These are phyloP conservation scores for Pseudogymnoascus sp. DNA, from an alignment of 2,329 filamentous ascomycete species.

Conservation along the genomic window DNA sequence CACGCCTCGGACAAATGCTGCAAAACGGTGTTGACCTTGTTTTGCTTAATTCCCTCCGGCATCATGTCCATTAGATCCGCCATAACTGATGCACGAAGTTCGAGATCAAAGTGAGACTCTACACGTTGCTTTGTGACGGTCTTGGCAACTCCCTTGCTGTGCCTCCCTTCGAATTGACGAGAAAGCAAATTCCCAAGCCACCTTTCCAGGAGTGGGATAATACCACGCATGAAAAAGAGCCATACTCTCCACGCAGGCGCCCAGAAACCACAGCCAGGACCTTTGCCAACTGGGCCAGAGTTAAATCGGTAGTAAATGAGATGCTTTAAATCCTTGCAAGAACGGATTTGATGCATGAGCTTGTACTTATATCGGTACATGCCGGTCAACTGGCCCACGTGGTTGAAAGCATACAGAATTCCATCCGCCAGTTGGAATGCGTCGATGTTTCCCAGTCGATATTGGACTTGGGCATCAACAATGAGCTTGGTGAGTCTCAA, in stretches of 20 bases:
- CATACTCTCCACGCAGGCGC: constrained; percentile 97
- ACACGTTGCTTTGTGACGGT: constrained; percentile 99
- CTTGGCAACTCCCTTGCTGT: constrained; percentile 98
- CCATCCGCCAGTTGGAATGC: constrained; percentile 97
- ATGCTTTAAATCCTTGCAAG: constrained; percentile 98
- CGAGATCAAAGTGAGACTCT: constrained; percentile 95
- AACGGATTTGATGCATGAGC: constrained; percentile 98
- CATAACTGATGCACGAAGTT: constrained; percentile 97
- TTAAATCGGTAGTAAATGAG: constrained; percentile 99
- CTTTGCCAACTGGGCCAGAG: constrained; percentile 91
- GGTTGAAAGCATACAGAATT: constrained; percentile 99
- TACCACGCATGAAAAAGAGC: constrained; percentile 98
- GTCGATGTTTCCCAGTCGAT: constrained; percentile 94
- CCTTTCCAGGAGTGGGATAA: constrained; percentile 90
- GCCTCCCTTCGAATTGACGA: constrained; percentile 94
- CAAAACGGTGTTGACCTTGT: constrained; percentile 95
- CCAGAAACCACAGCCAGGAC: constrained; percentile 98
- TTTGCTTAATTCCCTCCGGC: constrained; percentile 99
- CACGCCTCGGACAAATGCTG: constrained; percentile 97
- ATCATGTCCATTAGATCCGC: constrained; percentile 99
- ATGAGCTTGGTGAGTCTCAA: constrained; percentile 93
- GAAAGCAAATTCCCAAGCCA: constrained; percentile 97
- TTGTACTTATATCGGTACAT: constrained; percentile 99
- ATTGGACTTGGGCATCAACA: constrained; percentile 97
- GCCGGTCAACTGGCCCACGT: constrained; percentile 93